Evolutionary conservation across 441 rosid genomes (phyloP).

Genomic region (Adansonia madagascariensis): DNA sequence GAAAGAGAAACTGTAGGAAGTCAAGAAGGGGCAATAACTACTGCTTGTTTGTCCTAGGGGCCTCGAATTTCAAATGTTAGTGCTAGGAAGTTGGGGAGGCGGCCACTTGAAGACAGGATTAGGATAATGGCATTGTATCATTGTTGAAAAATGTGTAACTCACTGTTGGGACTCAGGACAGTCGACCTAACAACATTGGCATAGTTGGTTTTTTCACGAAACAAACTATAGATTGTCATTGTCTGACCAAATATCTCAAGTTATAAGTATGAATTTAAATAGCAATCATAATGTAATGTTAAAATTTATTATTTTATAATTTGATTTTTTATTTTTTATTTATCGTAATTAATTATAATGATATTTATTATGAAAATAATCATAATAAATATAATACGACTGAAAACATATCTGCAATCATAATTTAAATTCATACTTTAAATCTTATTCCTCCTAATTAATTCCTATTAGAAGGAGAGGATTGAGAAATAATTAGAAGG

Average conservation of each 20-base stretch:
- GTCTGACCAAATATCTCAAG: not conserved
- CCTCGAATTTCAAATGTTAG: conserved; percentile 30
- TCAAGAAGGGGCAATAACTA: conserved; percentile 9
- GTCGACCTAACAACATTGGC: conserved; percentile 29
- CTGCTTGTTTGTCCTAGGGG: not conserved
- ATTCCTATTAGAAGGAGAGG: not conserved
- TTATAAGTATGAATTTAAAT: too few species aligned
- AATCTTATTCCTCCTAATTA: too few species aligned
- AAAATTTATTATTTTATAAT: too few species aligned
- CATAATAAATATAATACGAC: too few species aligned
- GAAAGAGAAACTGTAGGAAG: not conserved
- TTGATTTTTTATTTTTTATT: too few species aligned
- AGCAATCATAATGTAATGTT: too few species aligned
- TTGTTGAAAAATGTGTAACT: conserved; percentile 21
- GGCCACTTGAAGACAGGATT: conserved; percentile 33
- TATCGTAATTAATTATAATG: too few species aligned
- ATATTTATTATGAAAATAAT: too few species aligned
- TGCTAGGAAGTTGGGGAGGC: conserved; percentile 34
- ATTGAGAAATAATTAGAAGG: not conserved
- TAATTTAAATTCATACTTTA: too few species aligned
- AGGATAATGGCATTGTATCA: conserved; percentile 5
- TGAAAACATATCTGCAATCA: too few species aligned
- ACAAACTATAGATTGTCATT: not conserved
- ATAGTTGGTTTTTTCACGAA: not conserved
- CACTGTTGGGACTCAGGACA: not conserved